Evolutionary conservation across 2,329 filamentous ascomycete genomes (phyloP).

Genomic region (Tolypocladium pustulatum): DNA sequence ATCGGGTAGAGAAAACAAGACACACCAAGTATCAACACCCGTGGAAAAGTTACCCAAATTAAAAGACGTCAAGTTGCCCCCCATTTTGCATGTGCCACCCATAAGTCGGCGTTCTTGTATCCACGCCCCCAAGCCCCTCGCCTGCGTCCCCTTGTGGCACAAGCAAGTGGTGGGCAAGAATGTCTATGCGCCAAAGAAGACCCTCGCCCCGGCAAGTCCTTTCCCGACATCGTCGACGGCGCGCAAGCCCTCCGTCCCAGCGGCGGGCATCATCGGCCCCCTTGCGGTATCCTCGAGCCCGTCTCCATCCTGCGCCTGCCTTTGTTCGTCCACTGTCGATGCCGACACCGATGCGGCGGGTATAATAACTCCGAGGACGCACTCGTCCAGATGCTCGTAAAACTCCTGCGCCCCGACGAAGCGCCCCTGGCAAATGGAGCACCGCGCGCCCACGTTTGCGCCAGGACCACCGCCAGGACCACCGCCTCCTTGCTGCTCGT

Average conservation of each 20-base stretch:
- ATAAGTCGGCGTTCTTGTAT: not conserved
- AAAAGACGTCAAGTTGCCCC: not conserved
- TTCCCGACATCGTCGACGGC: not conserved
- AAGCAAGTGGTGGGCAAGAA: not conserved
- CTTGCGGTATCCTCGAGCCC: not conserved
- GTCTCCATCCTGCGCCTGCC: not conserved
- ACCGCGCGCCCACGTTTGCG: constrained; percentile 58
- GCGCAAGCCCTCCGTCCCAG: not conserved
- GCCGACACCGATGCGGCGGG: constrained; percentile 15
- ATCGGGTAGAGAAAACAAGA: not conserved
- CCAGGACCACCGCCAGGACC: not conserved
- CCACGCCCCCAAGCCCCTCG: not conserved
- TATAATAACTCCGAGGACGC: constrained; percentile 48
- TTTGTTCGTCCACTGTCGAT: not conserved
- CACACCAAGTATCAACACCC: not conserved
- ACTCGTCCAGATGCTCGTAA: constrained; percentile 83
- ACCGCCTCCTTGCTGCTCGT: not conserved
- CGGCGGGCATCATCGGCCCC: no score
- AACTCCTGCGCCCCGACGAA: constrained; percentile 90
- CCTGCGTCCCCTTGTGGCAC: not conserved
- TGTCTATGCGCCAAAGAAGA: not conserved
- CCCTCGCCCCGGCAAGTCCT: not conserved
- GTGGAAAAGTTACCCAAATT: not conserved
- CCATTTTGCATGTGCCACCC: not conserved
- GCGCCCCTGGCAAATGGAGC: constrained; percentile 73